Base-by-base conservation (phyloP, 2,329 filamentous ascomycete genomes). In the Neocatenulostroma microsporum region DNA sequence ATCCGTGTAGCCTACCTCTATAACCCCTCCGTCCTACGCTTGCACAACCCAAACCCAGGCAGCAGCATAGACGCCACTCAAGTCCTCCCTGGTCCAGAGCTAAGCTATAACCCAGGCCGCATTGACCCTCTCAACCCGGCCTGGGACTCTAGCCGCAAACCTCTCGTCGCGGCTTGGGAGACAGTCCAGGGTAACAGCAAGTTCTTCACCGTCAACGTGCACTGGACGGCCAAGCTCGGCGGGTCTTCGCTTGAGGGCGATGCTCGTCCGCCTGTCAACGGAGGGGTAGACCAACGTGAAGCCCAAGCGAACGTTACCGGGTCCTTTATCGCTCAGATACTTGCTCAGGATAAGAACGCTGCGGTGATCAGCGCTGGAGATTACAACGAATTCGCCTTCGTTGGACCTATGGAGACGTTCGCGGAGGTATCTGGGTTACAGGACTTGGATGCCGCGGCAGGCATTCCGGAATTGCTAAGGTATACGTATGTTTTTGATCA, bases 201-300 rank as follows among this genome's bases (percentile, higher is more conserved):
- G 43, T 78, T 84, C 60, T 84, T 82, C 59, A 83, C 81, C 2
- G 66, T 85, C 44, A 84, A 84, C 51, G 76, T 84, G 25, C 80
- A 84, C 62, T 76, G 76, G 50, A 68, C 68, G 1, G 76, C 71
- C 50, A 84, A 84, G 62, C 77, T 77, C 19, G 80, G 80, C 24
- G 73, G 74, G 15, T 74, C 74, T 5, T 71, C 73, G 6, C 59
- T 83, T 8, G 72, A 83, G 43, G 80, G 80, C 6, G 79, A 84
- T 49, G 62, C 70, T 0, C 67, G 81, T 7, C 76, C 80, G 2
- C 81, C 80, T 0, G 65, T 81, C 8, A 84, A 85, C 55, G 71
- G 70, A 7, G 79, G 70, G 6, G 69, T 84, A 1, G 69, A 69
- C 11, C 66, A 72, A 47, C 67, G 81, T 15, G 60, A 62, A 2